Percentiles rank a stretch among this genome's conserved stretches.
These are phyloP conservation scores for Apiosordaria backusii DNA, from an alignment of 495 filamentous ascomycete genomes.

Conservation along the genomic window DNA sequence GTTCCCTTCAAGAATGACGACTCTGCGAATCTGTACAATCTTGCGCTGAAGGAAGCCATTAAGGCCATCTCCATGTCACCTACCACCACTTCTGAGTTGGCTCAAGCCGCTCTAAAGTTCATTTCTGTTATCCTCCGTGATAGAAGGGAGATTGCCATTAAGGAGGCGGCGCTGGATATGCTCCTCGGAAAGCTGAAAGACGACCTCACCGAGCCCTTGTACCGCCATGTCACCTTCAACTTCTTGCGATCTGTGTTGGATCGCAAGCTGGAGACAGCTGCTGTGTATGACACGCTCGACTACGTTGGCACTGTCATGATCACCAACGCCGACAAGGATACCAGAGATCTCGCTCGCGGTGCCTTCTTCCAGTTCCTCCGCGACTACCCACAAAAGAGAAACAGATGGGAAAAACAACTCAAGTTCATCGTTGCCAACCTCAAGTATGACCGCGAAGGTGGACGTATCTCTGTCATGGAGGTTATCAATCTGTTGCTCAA, in stretches of 20 bases:
- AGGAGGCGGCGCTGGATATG: constrained; percentile 78
- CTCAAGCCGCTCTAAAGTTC: constrained; percentile 83
- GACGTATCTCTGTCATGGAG: constrained; percentile 88
- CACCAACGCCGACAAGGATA: constrained; percentile 82
- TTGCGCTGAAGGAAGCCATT: constrained; percentile 75
- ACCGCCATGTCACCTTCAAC: constrained; percentile 87
- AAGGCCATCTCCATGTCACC: constrained; percentile 60
- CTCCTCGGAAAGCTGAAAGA: constrained; percentile 77
- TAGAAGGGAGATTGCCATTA: constrained; percentile 65
- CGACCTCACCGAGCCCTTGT: constrained; percentile 89
- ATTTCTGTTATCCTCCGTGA: constrained; percentile 82
- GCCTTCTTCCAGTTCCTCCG: constrained; percentile 91
- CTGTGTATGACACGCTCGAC: constrained; percentile 88
- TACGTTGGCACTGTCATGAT: constrained; percentile 91
- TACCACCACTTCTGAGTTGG: constrained; percentile 72
- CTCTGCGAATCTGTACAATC: constrained; percentile 70
- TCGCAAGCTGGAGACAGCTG: constrained; percentile 76
- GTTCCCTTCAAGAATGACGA: constrained; percentile 73
- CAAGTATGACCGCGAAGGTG: constrained; percentile 81
- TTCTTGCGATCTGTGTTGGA: constrained; percentile 84
- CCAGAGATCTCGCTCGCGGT: constrained; percentile 80
- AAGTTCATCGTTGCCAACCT: constrained; percentile 86
- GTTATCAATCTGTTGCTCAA: constrained; percentile 75
- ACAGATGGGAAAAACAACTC: constrained; percentile 82
- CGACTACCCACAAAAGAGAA: constrained; percentile 89